Evolutionary conservation across 352 stramenopile genomes (phyloP).

Genomic region (Pythium angustatum): DNA sequence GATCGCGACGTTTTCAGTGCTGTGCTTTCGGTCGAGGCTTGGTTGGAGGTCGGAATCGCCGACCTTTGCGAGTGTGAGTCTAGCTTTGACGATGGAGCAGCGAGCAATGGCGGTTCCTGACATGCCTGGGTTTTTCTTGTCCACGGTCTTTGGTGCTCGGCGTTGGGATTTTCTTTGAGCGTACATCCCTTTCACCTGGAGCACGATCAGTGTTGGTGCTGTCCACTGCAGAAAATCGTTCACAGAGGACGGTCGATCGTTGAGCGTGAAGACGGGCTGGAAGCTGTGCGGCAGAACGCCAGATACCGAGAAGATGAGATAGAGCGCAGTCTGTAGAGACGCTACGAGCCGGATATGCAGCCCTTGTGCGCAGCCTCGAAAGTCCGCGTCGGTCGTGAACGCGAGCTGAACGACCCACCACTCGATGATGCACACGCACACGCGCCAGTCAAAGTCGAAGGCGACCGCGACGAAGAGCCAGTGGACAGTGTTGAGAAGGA

Average conservation of each 20-base stretch:
- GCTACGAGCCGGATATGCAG: not conserved
- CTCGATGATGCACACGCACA: constrained; percentile 23
- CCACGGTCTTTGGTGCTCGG: not conserved
- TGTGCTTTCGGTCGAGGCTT: not conserved
- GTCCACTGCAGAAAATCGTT: constrained; percentile 37
- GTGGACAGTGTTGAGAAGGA: constrained; percentile 32
- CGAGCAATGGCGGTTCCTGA: constrained; percentile 5
- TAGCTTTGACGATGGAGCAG: constrained; percentile 26
- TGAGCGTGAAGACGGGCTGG: constrained; percentile 13
- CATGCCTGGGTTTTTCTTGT: not conserved
- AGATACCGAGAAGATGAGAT: constrained; percentile 18
- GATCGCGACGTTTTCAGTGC: not conserved
- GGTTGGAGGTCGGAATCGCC: not conserved
- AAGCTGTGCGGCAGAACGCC: constrained; percentile 16
- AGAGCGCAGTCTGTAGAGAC: not conserved
- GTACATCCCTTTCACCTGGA: constrained; percentile 26
- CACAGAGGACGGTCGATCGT: constrained; percentile 15
- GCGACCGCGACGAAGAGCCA: constrained; percentile 24
- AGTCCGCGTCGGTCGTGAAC: constrained; percentile 31
- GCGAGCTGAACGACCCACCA: constrained; percentile 31
- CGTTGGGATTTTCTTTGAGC: constrained; percentile 6
- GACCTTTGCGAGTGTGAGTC: constrained; percentile 19
- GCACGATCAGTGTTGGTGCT: constrained; percentile 26
- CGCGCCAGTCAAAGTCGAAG: constrained; percentile 27
- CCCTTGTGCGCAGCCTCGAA: constrained; percentile 10